Percentiles rank a stretch among this genome's conserved stretches.
Evolutionary conservation across 2,329 filamentous ascomycete genomes (phyloP).

Genomic region (Aspergillus sp.): DNA sequence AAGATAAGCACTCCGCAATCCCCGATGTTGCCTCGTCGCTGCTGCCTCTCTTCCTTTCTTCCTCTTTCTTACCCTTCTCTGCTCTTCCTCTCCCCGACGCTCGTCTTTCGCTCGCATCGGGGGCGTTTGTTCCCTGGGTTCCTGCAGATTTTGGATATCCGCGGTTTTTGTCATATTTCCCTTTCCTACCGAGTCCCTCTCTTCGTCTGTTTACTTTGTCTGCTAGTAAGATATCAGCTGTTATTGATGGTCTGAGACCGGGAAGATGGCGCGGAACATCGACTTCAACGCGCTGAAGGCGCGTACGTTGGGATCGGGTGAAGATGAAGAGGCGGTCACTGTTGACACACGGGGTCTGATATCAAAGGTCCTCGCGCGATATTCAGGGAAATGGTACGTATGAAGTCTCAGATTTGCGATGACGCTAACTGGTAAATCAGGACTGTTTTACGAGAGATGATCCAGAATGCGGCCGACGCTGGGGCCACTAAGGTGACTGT

Average conservation of each 20-base stretch:
- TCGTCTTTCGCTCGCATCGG: neutral
- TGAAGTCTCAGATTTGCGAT: too few relatives aligned
- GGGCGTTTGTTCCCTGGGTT: too few relatives aligned
- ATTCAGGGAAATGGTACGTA: constrained; percentile 88
- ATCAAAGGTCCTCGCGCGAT: constrained; percentile 92
- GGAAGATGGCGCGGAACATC: constrained; percentile 58
- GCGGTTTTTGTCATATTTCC: too few relatives aligned
- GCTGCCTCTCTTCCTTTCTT: constrained; percentile 1
- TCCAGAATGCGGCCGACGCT: constrained; percentile 97
- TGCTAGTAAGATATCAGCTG: neutral
- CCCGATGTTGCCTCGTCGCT: constrained; percentile 4
- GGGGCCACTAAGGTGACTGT: constrained; percentile 82
- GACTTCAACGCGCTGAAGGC: constrained; percentile 65
- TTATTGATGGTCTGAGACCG: neutral
- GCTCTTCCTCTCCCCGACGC: neutral
- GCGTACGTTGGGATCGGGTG: constrained; percentile 73
- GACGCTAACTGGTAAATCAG: too few relatives aligned
- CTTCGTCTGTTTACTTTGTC: neutral
- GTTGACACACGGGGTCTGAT: constrained; percentile 95
- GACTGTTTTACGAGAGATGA: constrained; percentile 74
- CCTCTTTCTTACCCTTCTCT: neutral
- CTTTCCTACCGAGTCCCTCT: neutral
- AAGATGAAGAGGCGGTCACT: constrained; percentile 93
- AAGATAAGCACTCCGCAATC: constrained; percentile 11
- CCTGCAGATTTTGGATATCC: too few relatives aligned